Percentiles rank a stretch among this genome's conserved stretches.
phyloP scores from a whole-genome alignment of 768 basidiomycete genomes.

The Hypsizygus marmoreus region DNA sequence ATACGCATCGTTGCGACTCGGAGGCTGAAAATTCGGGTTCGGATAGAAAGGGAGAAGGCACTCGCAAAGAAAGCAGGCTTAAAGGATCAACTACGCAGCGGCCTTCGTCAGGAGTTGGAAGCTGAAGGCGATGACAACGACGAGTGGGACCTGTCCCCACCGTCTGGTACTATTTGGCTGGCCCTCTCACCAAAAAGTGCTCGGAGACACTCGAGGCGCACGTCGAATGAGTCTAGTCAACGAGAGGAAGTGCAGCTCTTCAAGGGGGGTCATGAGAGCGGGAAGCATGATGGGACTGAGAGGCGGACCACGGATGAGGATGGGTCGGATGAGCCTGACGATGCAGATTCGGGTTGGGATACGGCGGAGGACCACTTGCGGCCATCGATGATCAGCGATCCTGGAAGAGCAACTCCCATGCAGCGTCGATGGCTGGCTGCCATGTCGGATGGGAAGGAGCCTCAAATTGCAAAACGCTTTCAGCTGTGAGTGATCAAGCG shows the following conservation, averaged over 20 bases:
- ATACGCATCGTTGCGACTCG: conserved; percentile 81
- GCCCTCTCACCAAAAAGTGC: conserved; percentile 58
- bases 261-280: conserved; percentile 35
- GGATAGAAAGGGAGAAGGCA: conserved; percentile 40
- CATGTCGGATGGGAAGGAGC: conserved; percentile 86
- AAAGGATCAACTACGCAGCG: conserved; percentile 14
- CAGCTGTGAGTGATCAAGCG: conserved; percentile 57
- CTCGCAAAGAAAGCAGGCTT: conserved; percentile 29
- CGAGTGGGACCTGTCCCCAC: conserved; percentile 17
- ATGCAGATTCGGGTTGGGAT: conserved; percentile 47
- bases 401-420: conserved; percentile 75
- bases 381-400: conserved; percentile 78
- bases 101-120: conserved; percentile 20
- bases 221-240: conserved; percentile 47
- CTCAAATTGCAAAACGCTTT: conserved; percentile 69
- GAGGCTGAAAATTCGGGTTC: conserved; percentile 74
- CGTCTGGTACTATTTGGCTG: conserved; percentile 44
- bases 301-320: conserved; percentile 46
- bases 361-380: conserved; percentile 47
- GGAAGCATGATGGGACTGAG: conserved; percentile 28
- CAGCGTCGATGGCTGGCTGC: conserved; percentile 85
- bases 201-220: conserved; percentile 44
- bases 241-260: conserved; percentile 42
- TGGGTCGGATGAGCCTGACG: conserved; percentile 43
- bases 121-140: conserved; percentile 22